Conservation (phyloP, 441 rosid genomes). For the Erodium trifolium region DNA sequence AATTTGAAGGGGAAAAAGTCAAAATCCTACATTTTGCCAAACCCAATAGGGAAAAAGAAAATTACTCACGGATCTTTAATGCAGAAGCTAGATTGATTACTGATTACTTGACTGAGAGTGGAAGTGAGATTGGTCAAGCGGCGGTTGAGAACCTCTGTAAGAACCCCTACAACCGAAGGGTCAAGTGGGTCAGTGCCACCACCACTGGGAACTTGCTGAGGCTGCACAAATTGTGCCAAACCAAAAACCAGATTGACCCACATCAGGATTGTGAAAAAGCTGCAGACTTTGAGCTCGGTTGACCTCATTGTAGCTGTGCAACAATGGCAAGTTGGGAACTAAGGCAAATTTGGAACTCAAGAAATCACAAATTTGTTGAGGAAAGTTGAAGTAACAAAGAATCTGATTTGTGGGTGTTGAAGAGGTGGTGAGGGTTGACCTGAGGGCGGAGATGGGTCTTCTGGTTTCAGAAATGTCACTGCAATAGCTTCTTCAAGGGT, state of each 20-base stretch:
- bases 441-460: not conserved
- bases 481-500: not conserved
- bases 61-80: constrained; percentile 64
- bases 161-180: constrained; percentile 45
- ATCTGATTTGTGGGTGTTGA: not conserved
- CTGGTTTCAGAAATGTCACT: not conserved
- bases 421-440: not conserved
- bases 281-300: not conserved
- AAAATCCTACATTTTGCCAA: too few relatives aligned
- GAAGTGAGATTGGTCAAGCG: constrained; percentile 53
- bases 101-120: constrained; percentile 41
- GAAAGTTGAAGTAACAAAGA: not conserved
- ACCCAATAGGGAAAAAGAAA: not conserved
- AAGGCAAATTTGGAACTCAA: too few relatives aligned
- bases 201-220: constrained; percentile 43
- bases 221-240: constrained; percentile 17
- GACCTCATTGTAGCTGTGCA: not conserved
- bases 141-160: constrained; percentile 42
- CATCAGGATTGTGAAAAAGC: constrained; percentile 5
- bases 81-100: constrained; percentile 51
- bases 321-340: too few relatives aligned
- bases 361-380: too few relatives aligned
- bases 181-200: constrained; percentile 36
- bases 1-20: too few relatives aligned
- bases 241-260: constrained; percentile 36